Conservation (phyloP, 2,329 filamentous ascomycete species). For the Aplosporella prunicola region DNA sequence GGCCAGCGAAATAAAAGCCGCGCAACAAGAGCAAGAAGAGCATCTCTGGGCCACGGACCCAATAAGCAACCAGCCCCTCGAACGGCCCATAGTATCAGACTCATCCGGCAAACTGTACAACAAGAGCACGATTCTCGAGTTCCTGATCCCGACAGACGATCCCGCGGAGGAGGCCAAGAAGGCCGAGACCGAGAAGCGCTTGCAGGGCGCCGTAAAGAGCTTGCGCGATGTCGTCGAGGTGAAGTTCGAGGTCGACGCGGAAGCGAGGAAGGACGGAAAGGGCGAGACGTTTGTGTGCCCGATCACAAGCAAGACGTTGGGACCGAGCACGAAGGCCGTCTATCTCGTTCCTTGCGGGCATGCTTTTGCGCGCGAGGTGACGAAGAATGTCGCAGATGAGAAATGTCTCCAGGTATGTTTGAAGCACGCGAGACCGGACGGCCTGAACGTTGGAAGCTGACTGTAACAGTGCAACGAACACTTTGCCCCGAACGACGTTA, state of each 20-base stretch:
- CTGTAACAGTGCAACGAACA: constrained; percentile 56
- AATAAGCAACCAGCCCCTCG: constrained; percentile 68
- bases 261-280: constrained; percentile 41
- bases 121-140: constrained; percentile 78
- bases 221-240: constrained; percentile 82
- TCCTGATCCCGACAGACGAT: constrained; percentile 48
- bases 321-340: constrained; percentile 67
- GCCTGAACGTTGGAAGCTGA: not conserved
- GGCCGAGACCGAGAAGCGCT: constrained; percentile 41
- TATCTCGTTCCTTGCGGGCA: constrained; percentile 94
- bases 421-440: not conserved
- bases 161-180: constrained; percentile 45
- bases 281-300: constrained; percentile 62
- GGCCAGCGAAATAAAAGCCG: constrained; percentile 79
- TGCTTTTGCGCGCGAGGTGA: constrained; percentile 78
- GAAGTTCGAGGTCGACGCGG: constrained; percentile 55
- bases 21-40: constrained; percentile 70
- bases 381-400: constrained; percentile 59
- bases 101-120: constrained; percentile 80
- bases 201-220: constrained; percentile 59
- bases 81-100: constrained; percentile 73
- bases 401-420: constrained; percentile 45
- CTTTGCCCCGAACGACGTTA: constrained; percentile 65
- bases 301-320: constrained; percentile 76
- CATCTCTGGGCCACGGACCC: constrained; percentile 85